Conservation (phyloP, 177 flowering plant species). For the Vitis hybrid region DNA sequence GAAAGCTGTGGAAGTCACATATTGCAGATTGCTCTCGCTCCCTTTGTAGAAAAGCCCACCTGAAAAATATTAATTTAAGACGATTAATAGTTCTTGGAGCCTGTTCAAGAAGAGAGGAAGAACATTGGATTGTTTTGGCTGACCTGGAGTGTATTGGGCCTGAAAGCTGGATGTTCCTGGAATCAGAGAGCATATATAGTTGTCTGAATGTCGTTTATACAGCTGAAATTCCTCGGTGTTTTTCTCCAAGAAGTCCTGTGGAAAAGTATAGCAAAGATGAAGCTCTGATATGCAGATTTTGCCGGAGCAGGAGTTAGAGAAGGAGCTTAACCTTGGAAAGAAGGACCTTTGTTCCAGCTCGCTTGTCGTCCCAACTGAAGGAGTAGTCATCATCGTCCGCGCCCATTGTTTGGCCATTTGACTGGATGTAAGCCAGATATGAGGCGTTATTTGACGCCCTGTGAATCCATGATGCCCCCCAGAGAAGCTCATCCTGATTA, state of each 20-base stretch:
- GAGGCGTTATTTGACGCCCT: slow-evolving; percentile 57
- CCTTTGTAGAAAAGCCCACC: slow-evolving; percentile 84
- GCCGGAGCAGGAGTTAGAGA: background rate
- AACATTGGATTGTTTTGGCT: slow-evolving; percentile 1
- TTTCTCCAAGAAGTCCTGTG: slow-evolving; percentile 59
- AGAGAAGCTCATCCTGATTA: slow-evolving; percentile 81
- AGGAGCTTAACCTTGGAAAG: slow-evolving; percentile 69
- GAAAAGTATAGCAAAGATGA: background rate
- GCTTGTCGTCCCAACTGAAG: slow-evolving; percentile 95
- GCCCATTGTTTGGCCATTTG: slow-evolving; percentile 77
- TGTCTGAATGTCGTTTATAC: slow-evolving; percentile 82
- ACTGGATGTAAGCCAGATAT: slow-evolving; percentile 66
- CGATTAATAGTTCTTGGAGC: too few relatives aligned
- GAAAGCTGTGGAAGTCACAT: slow-evolving; percentile 76
- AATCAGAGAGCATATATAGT: slow-evolving; percentile 82
- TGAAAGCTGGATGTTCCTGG: slow-evolving; percentile 72
- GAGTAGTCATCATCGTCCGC: slow-evolving; percentile 80
- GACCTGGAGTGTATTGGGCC: slow-evolving; percentile 88
- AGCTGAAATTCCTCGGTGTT: slow-evolving; percentile 46
- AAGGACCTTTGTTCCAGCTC: slow-evolving; percentile 80
- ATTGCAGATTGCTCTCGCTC: slow-evolving; percentile 84
- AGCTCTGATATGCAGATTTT: background rate
- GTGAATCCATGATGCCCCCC: slow-evolving; percentile 98
- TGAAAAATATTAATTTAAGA: slow-evolving; percentile 20
- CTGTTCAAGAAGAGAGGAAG: background rate